Conservation (phyloP, 2,329 filamentous ascomycete species). For the Massarina eburnea region DNA sequence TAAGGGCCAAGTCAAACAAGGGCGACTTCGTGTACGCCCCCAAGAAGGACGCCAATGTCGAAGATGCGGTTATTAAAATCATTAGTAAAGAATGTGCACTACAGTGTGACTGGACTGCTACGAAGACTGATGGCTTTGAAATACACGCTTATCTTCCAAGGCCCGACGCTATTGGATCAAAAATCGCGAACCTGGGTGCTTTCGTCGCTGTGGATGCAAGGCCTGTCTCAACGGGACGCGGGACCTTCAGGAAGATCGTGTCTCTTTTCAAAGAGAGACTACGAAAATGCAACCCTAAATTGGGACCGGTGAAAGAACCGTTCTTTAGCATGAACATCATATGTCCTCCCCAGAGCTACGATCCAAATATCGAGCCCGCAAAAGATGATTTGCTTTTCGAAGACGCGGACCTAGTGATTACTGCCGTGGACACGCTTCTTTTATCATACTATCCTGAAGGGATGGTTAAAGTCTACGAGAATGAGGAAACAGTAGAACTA, state of each 20-base stretch:
- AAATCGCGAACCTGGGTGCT: constrained; percentile 46
- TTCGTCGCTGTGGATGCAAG: constrained; percentile 71
- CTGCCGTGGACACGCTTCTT: constrained; percentile 50
- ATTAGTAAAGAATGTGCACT: constrained; percentile 60
- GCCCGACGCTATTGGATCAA: constrained; percentile 46
- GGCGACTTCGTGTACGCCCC: constrained; percentile 66
- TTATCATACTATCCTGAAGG: constrained; percentile 35
- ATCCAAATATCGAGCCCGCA: constrained; percentile 69
- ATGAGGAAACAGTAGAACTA: constrained; percentile 6
- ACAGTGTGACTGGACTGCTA: constrained; percentile 53
- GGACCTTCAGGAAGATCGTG: constrained; percentile 62
- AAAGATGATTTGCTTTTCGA: constrained; percentile 73
- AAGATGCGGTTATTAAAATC: constrained; percentile 63
- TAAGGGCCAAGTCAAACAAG: constrained; percentile 54
- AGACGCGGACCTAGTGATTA: constrained; percentile 54
- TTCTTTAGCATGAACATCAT: constrained; percentile 67
- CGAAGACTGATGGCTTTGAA: constrained; percentile 45
- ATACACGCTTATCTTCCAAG: constrained; percentile 63
- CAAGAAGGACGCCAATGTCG: constrained; percentile 50
- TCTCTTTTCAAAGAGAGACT: constrained; percentile 57
- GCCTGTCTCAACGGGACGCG: constrained; percentile 59
- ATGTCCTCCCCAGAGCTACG: constrained; percentile 66
- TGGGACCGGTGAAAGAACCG: constrained; percentile 49
- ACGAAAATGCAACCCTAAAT: constrained; percentile 21
- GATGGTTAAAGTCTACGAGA: constrained; percentile 3